phyloP scores from a whole-genome alignment of 257 asterid species.

The Ajuga chamaepitys region DNA sequence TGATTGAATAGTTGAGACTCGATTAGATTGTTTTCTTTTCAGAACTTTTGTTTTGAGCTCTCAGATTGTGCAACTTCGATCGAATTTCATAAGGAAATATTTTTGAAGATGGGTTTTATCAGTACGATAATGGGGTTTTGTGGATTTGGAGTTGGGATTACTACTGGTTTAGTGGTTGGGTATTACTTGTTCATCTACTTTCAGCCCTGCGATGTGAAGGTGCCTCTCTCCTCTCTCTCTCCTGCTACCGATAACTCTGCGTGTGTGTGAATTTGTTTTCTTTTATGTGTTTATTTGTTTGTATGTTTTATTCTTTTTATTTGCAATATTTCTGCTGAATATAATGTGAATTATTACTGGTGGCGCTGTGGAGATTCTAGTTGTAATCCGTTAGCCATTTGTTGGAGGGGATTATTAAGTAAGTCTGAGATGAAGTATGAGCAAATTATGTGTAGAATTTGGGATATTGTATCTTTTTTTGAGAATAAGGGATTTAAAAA shows the following conservation, averaged over 20 bases:
- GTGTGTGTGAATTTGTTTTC: neutral
- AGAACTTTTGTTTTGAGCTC: slow-evolving; percentile 7
- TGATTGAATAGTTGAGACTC: slow-evolving; percentile 15
- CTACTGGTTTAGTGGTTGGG: slow-evolving; percentile 48
- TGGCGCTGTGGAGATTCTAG: neutral
- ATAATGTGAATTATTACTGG: neutral
- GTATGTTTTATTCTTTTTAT: too few relatives aligned
- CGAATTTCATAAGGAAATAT: neutral
- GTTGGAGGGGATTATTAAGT: slow-evolving; percentile 1
- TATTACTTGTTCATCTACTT: slow-evolving; percentile 71
- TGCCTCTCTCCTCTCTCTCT: slow-evolving; percentile 12
- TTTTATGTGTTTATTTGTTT: too few relatives aligned
- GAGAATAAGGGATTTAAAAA: too few relatives aligned
- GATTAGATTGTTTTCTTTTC: neutral
- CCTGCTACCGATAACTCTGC: too few relatives aligned
- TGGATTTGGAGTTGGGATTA: slow-evolving; percentile 90
- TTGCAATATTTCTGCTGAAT: neutral
- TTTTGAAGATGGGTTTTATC: slow-evolving; percentile 58
- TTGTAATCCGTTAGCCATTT: neutral
- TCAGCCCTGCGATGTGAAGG: slow-evolving; percentile 87
- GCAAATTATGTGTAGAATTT: neutral
- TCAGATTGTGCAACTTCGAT: neutral
- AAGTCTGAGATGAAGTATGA: neutral
- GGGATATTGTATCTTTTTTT: neutral
- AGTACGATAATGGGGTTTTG: slow-evolving; percentile 61